Conservation (phyloP, 73 alveolate species). For the Paramecium sexaurelia region DNA sequence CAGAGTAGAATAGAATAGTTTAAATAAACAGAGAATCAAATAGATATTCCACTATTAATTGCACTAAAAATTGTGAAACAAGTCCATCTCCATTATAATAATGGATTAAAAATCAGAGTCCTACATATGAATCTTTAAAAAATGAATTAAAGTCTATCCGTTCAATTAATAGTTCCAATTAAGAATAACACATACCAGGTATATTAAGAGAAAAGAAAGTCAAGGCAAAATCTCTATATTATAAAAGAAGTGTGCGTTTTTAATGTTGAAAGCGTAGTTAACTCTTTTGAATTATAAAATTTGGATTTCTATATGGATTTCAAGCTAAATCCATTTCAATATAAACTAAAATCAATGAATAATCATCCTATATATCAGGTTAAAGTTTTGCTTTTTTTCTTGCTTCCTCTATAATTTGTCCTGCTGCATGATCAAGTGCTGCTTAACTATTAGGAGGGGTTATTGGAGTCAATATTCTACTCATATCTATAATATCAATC, state of each 20-base stretch:
- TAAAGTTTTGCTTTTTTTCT: not conserved
- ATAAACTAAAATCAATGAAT: not conserved
- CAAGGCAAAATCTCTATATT: not conserved
- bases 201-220: not conserved
- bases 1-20: not conserved
- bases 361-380: not conserved
- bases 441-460: not conserved
- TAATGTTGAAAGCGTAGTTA: not conserved
- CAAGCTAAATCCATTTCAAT: not conserved
- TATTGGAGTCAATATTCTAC: not conserved
- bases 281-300: not conserved
- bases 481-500: not conserved
- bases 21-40: not conserved
- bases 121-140: not conserved
- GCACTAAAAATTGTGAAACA: not conserved
- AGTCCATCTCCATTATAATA: not conserved
- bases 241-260: slow-evolving; percentile 16
- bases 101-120: not conserved
- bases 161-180: not conserved
- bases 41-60: not conserved
- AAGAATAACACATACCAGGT: not conserved
- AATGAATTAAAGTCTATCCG: not conserved
- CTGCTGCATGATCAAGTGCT: not conserved
- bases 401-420: not conserved
- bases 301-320: not conserved